These are phyloP conservation scores for Kodamaea suecica DNA, from an alignment of 1,139 yeast species.

Conservation along the genomic window DNA sequence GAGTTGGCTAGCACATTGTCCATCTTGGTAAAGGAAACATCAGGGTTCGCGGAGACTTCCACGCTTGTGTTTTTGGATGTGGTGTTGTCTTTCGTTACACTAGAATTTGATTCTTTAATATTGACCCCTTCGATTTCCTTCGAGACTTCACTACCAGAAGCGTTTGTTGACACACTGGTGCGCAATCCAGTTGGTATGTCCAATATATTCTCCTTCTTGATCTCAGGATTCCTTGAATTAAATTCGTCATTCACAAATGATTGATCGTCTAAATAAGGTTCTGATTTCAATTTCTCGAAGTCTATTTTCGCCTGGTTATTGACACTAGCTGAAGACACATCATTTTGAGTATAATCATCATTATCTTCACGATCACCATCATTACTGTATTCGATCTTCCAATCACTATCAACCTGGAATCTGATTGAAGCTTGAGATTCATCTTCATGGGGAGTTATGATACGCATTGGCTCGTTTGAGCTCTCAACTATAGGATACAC, in stretches of 20 bases:
- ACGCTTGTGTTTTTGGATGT: not conserved
- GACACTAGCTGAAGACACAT: conserved; percentile 11
- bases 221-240: no score
- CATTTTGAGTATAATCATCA: conserved; percentile 14
- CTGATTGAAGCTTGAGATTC: conserved; percentile 26
- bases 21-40: conserved; percentile 5
- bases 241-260: no score
- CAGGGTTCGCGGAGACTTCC: not conserved
- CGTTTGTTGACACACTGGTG: not conserved
- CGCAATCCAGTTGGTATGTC: not conserved
- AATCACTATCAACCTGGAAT: conserved; percentile 36
- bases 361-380: conserved; percentile 47
- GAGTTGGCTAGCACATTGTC: conserved; percentile 36
- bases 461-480: conserved; percentile 4
- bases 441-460: conserved; percentile 9
- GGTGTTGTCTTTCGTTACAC: no score
- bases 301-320: conserved; percentile 11
- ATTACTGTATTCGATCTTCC: conserved; percentile 43
- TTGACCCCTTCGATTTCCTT: not conserved
- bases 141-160: not conserved
- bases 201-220: not conserved
- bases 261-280: conserved; percentile 5
- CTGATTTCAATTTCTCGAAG: conserved; percentile 14
- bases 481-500: conserved; percentile 5
- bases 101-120: not conserved